These are phyloP conservation scores for Arthroderma uncinatum DNA, from an alignment of 2,329 filamentous ascomycete species.

Conservation along the genomic window DNA sequence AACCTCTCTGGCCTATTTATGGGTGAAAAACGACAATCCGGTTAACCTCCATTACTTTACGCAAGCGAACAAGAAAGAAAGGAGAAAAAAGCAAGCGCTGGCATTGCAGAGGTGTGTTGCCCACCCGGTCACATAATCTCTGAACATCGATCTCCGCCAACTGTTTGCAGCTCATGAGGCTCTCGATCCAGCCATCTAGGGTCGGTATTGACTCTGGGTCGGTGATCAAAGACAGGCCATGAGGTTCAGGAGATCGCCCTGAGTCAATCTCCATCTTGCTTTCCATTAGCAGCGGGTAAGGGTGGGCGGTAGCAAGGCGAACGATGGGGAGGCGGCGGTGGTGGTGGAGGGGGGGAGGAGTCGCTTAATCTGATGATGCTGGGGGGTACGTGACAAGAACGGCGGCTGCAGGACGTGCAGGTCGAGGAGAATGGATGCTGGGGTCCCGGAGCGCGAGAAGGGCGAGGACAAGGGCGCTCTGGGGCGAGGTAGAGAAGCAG, in stretches of 20 bases:
- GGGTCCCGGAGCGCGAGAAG: not conserved
- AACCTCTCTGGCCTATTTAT: slow-evolving; percentile 72
- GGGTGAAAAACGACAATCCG: slow-evolving; percentile 9
- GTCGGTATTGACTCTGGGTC: slow-evolving; percentile 87
- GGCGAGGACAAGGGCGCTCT: no score
- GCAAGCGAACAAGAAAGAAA: not conserved
- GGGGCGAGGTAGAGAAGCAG: no score
- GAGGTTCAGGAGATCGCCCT: slow-evolving; percentile 66
- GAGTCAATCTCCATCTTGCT: slow-evolving; percentile 97
- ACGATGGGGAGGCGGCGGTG: not conserved
- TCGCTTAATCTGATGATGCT: not conserved
- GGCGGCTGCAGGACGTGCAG: not conserved
- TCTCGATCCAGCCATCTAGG: slow-evolving; percentile 97
- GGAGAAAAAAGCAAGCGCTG: slow-evolving; percentile 5
- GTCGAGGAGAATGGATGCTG: not conserved
- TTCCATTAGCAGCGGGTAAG: slow-evolving; percentile 52
- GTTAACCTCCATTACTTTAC: not conserved
- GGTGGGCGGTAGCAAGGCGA: not conserved
- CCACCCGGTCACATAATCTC: slow-evolving; percentile 92
- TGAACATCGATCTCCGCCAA: slow-evolving; percentile 88
- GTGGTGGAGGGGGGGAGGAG: not conserved
- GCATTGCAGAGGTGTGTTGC: slow-evolving; percentile 19
- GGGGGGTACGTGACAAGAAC: not conserved
- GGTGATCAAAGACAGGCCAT: slow-evolving; percentile 61
- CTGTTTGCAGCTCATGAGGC: slow-evolving; percentile 97